Percentiles rank a stretch among this genome's conserved stretches.
These are phyloP conservation scores for Glaciozyma antarctica DNA, from an alignment of 768 basidiomycete species.

Conservation along the genomic window DNA sequence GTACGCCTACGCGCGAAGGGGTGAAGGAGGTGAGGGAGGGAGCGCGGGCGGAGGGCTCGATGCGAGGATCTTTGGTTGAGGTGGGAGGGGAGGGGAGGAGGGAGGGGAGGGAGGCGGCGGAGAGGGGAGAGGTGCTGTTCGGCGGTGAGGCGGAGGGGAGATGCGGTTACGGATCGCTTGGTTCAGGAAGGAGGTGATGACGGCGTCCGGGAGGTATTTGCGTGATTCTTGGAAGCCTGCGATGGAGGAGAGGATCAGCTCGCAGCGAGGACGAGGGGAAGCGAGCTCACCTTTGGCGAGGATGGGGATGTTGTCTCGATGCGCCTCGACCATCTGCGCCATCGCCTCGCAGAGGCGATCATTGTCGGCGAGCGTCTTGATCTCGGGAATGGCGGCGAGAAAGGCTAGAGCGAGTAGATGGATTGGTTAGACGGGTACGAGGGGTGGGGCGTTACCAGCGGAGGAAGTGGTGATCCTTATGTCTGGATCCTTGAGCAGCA, in stretches of 20 bases:
- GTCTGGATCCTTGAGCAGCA: no score
- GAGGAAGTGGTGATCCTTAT: neutral
- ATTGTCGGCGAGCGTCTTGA: constrained; percentile 62
- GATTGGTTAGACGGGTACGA: constrained; percentile 30
- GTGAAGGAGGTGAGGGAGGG: neutral
- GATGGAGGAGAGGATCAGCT: constrained; percentile 34
- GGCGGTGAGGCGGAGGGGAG: constrained; percentile 73
- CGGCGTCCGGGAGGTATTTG: constrained; percentile 69
- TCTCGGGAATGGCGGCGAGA: constrained; percentile 25
- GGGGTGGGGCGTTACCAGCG: constrained; percentile 27
- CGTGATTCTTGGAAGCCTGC: constrained; percentile 70
- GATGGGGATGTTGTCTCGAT: constrained; percentile 79
- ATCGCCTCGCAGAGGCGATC: constrained; percentile 57
- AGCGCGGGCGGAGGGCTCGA: constrained; percentile 15
- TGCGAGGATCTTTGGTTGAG: neutral
- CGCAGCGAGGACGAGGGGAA: neutral
- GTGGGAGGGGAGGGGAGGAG: constrained; percentile 61
- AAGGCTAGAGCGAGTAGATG: constrained; percentile 34
- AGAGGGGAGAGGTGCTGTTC: constrained; percentile 83
- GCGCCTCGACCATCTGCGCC: constrained; percentile 61
- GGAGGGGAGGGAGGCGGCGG: constrained; percentile 44
- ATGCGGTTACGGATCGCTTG: constrained; percentile 77
- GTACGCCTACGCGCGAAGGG: constrained; percentile 49
- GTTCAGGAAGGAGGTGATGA: constrained; percentile 70
- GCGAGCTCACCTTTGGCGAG: constrained; percentile 71